phyloP scores from a whole-genome alignment of 108 stramenopile species.

The Pseudonitzschia delicatissima region DNA sequence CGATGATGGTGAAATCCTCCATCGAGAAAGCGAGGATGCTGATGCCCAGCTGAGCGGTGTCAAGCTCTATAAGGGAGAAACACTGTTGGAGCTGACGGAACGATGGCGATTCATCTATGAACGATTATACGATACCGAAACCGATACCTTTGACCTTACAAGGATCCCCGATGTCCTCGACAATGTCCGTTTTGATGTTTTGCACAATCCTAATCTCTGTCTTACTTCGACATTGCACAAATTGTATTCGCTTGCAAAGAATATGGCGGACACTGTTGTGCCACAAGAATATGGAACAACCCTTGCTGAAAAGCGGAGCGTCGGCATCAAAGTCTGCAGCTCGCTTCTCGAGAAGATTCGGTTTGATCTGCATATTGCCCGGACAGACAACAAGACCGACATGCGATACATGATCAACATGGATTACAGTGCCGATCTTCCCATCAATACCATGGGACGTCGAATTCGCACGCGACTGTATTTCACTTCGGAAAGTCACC shows the following conservation, averaged over 20 bases:
- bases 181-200: slow-evolving; percentile 78
- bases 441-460: slow-evolving; percentile 94
- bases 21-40: slow-evolving; percentile 61
- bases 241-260: slow-evolving; percentile 86
- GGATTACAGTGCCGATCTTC: slow-evolving; percentile 86
- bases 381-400: slow-evolving; percentile 86
- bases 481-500: slow-evolving; percentile 95
- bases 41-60: slow-evolving; percentile 56
- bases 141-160: slow-evolving; percentile 86
- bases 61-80: slow-evolving; percentile 93
- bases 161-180: slow-evolving; percentile 89
- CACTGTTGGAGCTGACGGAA: slow-evolving; percentile 88
- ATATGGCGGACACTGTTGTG: slow-evolving; percentile 93
- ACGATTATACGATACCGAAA: slow-evolving; percentile 82
- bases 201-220: slow-evolving; percentile 91
- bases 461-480: slow-evolving; percentile 97
- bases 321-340: slow-evolving; percentile 89
- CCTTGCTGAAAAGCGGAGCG: slow-evolving; percentile 74
- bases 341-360: slow-evolving; percentile 95
- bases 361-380: slow-evolving; percentile 82
- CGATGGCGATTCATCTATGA: slow-evolving; percentile 92
- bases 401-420: slow-evolving; percentile 95
- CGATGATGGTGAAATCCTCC: slow-evolving; percentile 80
- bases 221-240: slow-evolving; percentile 73
- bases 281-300: slow-evolving; percentile 98